A percentile compares a stretch with the other conserved stretches of the same genome.
phyloP scores from a whole-genome alignment of 257 asterid genomes.

The Gentiana straminea region DNA sequence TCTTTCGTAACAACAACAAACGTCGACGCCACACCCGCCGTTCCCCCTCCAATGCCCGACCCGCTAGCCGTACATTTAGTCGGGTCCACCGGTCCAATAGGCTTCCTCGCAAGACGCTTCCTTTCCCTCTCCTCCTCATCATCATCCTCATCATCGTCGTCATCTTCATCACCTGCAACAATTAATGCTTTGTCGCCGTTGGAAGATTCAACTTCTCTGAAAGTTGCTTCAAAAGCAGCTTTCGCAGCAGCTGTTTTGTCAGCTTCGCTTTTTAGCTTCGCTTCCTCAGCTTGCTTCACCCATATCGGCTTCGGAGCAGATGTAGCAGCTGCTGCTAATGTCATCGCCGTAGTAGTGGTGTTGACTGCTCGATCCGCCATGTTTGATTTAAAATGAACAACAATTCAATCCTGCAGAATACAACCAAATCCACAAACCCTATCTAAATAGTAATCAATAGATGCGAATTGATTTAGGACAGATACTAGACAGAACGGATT shows the following conservation, averaged over 20 bases:
- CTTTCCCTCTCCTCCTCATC: slow-evolving; percentile 44
- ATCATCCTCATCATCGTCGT: slow-evolving; percentile 51
- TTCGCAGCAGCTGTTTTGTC: slow-evolving; percentile 95
- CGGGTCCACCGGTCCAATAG: slow-evolving; percentile 82
- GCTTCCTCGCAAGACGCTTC: slow-evolving; percentile 32
- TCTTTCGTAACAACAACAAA: slow-evolving; percentile 77
- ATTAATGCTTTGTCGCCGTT: slow-evolving; percentile 9
- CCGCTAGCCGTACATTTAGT: slow-evolving; percentile 91
- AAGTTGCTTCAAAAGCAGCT: slow-evolving; percentile 98
- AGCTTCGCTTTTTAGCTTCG: slow-evolving; percentile 85
- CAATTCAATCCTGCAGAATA: too few relatives aligned
- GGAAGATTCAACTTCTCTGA: slow-evolving; percentile 35
- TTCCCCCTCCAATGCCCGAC: slow-evolving; percentile 87
- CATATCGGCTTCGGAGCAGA: slow-evolving; percentile 66
- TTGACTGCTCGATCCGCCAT: slow-evolving; percentile 73
- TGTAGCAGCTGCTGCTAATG: slow-evolving; percentile 8
- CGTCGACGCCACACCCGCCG: slow-evolving; percentile 72
- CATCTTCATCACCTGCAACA: slow-evolving; percentile 41
- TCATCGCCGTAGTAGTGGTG: slow-evolving; percentile 9
- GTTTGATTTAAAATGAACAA: not conserved
- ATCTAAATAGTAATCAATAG: too few relatives aligned
- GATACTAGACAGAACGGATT: too few relatives aligned
- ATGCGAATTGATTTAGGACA: too few relatives aligned
- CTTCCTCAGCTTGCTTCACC: slow-evolving; percentile 98
- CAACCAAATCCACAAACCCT: too few relatives aligned